A percentile compares a stretch with the other conserved stretches of the same genome.
Evolutionary conservation across 2,329 filamentous ascomycete genomes (phyloP).

Genomic region (Colletotrichum eremochloae): DNA sequence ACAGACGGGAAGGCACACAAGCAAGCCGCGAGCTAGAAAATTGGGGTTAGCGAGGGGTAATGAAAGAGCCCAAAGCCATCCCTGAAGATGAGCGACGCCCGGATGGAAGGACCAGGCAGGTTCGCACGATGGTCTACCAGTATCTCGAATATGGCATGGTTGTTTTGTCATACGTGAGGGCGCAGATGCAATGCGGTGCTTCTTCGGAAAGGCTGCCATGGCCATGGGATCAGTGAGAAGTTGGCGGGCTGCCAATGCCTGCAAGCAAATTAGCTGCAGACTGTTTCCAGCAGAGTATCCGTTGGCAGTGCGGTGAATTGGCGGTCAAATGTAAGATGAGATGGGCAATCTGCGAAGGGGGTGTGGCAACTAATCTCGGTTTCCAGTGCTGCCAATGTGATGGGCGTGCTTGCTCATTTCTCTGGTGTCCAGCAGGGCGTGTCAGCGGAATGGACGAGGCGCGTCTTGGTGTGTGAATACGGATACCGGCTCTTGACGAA

Average conservation of each 20-base stretch:
- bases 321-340: background rate
- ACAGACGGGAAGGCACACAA: background rate
- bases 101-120: background rate
- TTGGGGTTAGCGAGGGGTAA: constrained; percentile 14
- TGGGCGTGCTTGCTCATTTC: constrained; percentile 6
- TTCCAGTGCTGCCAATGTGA: background rate
- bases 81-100: background rate
- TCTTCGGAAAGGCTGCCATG: background rate
- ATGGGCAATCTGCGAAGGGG: background rate
- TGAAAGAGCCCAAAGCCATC: background rate
- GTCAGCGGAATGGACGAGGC: background rate
- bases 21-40: background rate
- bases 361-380: constrained; percentile 30
- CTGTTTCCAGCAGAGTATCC: background rate
- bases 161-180: background rate
- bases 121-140: background rate
- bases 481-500: background rate
- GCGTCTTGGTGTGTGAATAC: background rate
- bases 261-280: background rate
- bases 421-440: background rate
- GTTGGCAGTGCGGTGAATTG: no score
- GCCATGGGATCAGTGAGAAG: background rate
- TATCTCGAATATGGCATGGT: background rate
- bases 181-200: background rate
- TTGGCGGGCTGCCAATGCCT: background rate